Base-by-base conservation (phyloP, 2,329 filamentous ascomycete genomes). In the Cadophora gregata region DNA sequence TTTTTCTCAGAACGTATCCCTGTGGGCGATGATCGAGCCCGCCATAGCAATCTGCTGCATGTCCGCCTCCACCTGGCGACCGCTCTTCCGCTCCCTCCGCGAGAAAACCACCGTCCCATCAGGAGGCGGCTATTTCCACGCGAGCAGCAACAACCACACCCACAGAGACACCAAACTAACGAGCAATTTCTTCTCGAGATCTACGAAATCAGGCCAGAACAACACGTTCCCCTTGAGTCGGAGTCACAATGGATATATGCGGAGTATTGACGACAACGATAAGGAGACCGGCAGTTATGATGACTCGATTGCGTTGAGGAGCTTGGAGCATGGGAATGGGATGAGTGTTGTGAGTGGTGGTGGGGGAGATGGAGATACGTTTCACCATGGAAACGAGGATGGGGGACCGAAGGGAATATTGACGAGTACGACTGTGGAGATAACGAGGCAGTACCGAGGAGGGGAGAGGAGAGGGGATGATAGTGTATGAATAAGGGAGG, bases 1-100 rank as follows among this genome's bases (percentile, higher is more conserved):
- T 4, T 42, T 33, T 31, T 19, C 5, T 25, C 29, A 60, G 58
- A 68, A 70, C 12, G 70, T 72, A 7, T 62, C 65, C 3, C 66
- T 72, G 29, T 72, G 68, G 68, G 65, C 65, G 19, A 68, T 72
- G 48, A 65, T 72, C 31, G 70, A 72, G 36, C 70, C 70, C 2
- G 66, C 66, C 21, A 69, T 70, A 7, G 67, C 62, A 3, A 69
- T 72, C 55, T 66, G 59, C 55, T 72, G 70, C 47, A 62, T 72
- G 48, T 51, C 66, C 6, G 36, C 64, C 14, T 64, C 65, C 10
- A 68, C 68, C 25, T 69, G 45, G 21, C 62, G 67, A 16, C 70
- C 70, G 16, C 66, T 72, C 5, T 68, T 72, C 61, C 63, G 59
- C 9, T 59, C 55, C 25, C 31, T 64, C 4, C 45, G 55, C 45